A percentile compares a stretch with the other conserved stretches of the same genome.
These are phyloP conservation scores for Aechmea fasciata DNA, from an alignment of 176 grass and related monocot species.

Conservation along the genomic window DNA sequence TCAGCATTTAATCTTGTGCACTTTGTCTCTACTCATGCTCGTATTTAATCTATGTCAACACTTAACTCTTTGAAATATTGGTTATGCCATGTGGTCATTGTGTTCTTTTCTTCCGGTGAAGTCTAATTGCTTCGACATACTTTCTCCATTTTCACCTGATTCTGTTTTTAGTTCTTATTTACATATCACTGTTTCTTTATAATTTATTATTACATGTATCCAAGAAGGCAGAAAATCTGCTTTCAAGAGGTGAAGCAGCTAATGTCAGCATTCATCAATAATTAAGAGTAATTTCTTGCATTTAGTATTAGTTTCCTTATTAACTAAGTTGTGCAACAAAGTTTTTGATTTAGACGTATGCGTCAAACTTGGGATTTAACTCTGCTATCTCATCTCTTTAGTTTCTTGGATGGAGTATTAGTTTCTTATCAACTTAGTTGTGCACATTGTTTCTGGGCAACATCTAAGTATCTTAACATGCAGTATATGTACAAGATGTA, in stretches of 20 bases:
- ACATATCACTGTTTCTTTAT: neutral
- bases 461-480: neutral
- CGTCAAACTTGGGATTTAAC: neutral
- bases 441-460: neutral
- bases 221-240: neutral
- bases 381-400: neutral
- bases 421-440: neutral
- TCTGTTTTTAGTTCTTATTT: neutral
- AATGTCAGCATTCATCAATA: neutral
- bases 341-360: no score
- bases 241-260: neutral
- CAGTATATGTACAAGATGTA: neutral
- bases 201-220: neutral
- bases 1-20: neutral
- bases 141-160: neutral
- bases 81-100: neutral
- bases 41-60: neutral
- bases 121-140: neutral
- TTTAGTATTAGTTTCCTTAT: neutral
- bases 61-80: neutral
- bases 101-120: neutral
- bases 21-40: neutral
- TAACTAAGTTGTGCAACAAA: no score
- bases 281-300: neutral
- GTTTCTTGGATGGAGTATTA: neutral